Conservation (phyloP, 139 green algal genomes). For the Trebouxia sp. region DNA sequence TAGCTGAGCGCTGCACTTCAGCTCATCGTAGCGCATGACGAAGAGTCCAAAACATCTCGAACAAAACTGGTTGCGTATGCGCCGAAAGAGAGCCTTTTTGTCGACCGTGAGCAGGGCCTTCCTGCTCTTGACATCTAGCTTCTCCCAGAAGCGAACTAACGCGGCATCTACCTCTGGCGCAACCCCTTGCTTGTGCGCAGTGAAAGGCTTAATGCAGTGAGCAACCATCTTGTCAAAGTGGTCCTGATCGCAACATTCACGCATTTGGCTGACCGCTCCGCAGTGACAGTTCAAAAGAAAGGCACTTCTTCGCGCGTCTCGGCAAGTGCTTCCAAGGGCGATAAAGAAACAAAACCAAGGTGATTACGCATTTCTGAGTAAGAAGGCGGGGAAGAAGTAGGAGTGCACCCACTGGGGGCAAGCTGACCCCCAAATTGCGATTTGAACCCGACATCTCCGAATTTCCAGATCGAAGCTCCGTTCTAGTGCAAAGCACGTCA, state of each 20-base stretch:
- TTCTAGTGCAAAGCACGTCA: too few species aligned
- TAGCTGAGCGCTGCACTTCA: conserved; percentile 27
- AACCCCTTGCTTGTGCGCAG: background rate
- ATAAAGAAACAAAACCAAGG: background rate
- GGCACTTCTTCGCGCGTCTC: background rate
- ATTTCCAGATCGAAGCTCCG: too few species aligned
- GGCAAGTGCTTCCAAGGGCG: background rate
- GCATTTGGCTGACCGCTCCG: background rate
- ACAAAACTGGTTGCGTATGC: conserved; percentile 37
- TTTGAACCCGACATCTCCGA: too few species aligned
- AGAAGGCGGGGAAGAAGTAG: too few species aligned
- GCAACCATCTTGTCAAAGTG: background rate
- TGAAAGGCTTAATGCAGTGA: conserved; percentile 4
- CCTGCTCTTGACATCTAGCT: conserved; percentile 13
- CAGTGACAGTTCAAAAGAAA: background rate
- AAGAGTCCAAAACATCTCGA: conserved; percentile 41
- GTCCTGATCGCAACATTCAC: conserved; percentile 17
- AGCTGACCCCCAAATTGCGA: too few species aligned
- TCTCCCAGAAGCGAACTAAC: conserved; percentile 23
- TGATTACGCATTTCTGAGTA: background rate
- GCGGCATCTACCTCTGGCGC: conserved; percentile 11
- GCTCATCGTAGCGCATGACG: conserved; percentile 39
- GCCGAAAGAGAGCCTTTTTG: conserved; percentile 29
- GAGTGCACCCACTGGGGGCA: too few species aligned
- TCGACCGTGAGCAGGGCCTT: conserved; percentile 10